phyloP scores from a whole-genome alignment of 345 rosid genomes.

The Citropsis articulata region DNA sequence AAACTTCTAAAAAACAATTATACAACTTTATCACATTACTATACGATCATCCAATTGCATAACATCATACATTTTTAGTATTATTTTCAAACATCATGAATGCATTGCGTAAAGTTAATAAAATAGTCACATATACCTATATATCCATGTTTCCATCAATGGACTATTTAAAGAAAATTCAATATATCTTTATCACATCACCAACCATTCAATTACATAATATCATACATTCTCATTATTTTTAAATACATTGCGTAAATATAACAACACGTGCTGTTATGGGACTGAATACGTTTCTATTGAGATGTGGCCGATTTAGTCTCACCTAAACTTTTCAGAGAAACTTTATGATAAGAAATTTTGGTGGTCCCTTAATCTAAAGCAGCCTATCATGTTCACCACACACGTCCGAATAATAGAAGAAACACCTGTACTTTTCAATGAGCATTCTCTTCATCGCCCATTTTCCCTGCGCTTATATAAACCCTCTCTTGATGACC shows the following conservation, averaged over 20 bases:
- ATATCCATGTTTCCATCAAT: neutral
- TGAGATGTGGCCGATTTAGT: neutral
- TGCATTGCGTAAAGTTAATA: too few species aligned
- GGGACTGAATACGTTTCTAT: too few species aligned
- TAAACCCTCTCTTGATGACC: neutral
- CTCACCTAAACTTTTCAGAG: neutral
- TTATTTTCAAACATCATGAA: too few species aligned
- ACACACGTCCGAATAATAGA: slow-evolving; percentile 24
- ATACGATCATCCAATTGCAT: too few species aligned
- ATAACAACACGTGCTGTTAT: neutral
- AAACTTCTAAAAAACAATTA: too few species aligned
- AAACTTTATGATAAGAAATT: neutral
- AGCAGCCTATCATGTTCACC: slow-evolving; percentile 15
- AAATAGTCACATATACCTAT: too few species aligned
- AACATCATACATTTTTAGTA: too few species aligned
- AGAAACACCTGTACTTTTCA: neutral
- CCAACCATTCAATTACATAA: neutral
- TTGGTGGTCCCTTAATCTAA: slow-evolving; percentile 15
- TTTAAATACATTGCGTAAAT: neutral
- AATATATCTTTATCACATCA: neutral
- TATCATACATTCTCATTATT: neutral
- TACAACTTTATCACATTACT: too few species aligned
- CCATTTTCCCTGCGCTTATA: neutral
- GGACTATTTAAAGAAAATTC: neutral
- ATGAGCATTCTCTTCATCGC: neutral